phyloP scores from a whole-genome alignment of 2,329 filamentous ascomycete species.

The Aspergillus eucalypticola region DNA sequence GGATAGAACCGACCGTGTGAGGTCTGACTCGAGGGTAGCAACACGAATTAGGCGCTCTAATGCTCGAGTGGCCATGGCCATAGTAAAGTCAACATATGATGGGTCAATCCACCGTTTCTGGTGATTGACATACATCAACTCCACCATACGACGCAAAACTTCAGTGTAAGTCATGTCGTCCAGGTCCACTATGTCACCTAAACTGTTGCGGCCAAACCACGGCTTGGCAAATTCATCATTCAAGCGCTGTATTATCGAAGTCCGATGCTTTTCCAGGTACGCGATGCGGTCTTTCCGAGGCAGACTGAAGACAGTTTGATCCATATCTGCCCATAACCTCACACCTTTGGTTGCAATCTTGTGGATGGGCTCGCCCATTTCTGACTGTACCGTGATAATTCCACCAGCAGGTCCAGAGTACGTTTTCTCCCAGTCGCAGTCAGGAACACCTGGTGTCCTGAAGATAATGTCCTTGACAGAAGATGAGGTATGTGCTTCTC shows the following conservation, averaged over 20 bases:
- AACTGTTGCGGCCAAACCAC: constrained; percentile 83
- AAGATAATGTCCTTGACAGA: constrained; percentile 83
- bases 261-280: constrained; percentile 78
- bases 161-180: constrained; percentile 93
- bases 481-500: constrained; percentile 84
- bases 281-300: constrained; percentile 54
- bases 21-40: constrained; percentile 67
- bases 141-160: constrained; percentile 77
- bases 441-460: constrained; percentile 74
- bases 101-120: constrained; percentile 84
- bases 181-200: constrained; percentile 74
- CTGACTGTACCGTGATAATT: constrained; percentile 79
- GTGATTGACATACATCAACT: constrained; percentile 83
- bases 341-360: constrained; percentile 43
- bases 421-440: constrained; percentile 81
- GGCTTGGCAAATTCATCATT: constrained; percentile 94
- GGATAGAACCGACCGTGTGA: constrained; percentile 29
- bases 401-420: constrained; percentile 86
- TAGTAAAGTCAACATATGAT: constrained; percentile 75
- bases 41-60: constrained; percentile 68
- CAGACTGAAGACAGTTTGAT: constrained; percentile 26
- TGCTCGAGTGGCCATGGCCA: constrained; percentile 88
- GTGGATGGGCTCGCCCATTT: constrained; percentile 46
- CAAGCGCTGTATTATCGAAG: constrained; percentile 86
- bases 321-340: constrained; percentile 41